These are phyloP conservation scores for Eragrostis nindensis DNA, from an alignment of 176 grass and related monocot species.

Conservation along the genomic window DNA sequence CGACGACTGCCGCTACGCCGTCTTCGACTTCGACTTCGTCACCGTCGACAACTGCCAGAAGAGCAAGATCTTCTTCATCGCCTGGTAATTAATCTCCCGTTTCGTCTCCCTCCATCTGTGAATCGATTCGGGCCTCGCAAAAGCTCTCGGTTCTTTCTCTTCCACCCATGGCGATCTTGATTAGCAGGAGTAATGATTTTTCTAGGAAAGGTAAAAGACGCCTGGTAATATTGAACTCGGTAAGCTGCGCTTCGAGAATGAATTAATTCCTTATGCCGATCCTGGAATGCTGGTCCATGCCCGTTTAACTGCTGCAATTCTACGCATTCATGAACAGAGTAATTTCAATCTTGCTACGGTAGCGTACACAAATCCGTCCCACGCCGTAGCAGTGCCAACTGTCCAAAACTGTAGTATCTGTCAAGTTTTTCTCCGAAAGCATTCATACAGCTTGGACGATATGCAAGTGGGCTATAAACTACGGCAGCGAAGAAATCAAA, in stretches of 20 bases:
- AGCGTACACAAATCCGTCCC: neutral
- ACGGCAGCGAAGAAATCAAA: constrained; percentile 31
- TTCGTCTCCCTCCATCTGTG: neutral
- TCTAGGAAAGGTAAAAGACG: neutral
- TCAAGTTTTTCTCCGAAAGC: constrained; percentile 37
- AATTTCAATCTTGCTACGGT: neutral
- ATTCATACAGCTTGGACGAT: constrained; percentile 17
- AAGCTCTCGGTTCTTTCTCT: neutral
- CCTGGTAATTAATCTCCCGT: constrained; percentile 49
- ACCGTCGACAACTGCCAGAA: constrained; percentile 95
- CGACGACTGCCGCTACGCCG: constrained; percentile 98
- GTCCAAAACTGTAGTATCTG: too few species aligned
- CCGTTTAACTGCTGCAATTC: constrained; percentile 4
- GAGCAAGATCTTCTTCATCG: constrained; percentile 99
- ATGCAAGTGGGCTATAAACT: constrained; percentile 23
- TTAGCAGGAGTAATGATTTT: neutral
- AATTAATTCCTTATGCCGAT: constrained; percentile 5
- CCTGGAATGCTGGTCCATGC: neutral
- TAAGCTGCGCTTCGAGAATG: neutral
- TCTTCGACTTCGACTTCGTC: constrained; percentile 98
- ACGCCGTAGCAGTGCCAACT: too few species aligned
- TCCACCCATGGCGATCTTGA: neutral
- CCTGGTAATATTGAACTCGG: neutral
- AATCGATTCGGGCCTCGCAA: neutral
- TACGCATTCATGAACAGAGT: constrained; percentile 6